Percentiles rank a stretch among this genome's conserved stretches.
Conservation (phyloP, 805 yeast species). For the Candida wancherniae region DNA sequence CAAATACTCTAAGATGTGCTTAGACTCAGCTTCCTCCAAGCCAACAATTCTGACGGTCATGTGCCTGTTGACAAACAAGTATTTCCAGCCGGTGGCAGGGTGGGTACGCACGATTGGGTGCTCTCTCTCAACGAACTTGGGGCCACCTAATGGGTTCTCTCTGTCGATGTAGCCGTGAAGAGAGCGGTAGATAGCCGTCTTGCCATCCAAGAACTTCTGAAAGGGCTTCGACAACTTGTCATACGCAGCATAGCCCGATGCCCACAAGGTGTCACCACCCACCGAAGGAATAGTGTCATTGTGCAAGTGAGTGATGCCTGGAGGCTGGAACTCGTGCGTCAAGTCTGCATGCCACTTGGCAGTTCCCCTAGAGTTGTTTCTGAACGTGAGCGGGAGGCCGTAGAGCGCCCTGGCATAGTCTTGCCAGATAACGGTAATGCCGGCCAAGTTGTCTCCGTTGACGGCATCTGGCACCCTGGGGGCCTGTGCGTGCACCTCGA, state of each 20-base stretch:
- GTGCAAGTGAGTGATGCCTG: conserved; percentile 50
- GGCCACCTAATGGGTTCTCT: conserved; percentile 25
- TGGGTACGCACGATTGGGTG: conserved; percentile 25
- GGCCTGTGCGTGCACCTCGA: conserved; percentile 16
- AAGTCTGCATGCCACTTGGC: conserved; percentile 42
- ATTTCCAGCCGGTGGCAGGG: conserved; percentile 29
- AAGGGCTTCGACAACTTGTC: conserved; percentile 49
- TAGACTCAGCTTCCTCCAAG: conserved; percentile 20
- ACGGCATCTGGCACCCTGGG: conserved; percentile 10
- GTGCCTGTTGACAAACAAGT: conserved; percentile 21
- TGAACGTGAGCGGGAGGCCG: conserved; percentile 21
- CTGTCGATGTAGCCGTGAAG: conserved; percentile 35
- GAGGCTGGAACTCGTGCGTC: conserved; percentile 50
- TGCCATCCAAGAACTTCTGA: conserved; percentile 47
- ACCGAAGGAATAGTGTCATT: conserved; percentile 44
- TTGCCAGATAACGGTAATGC: conserved; percentile 28
- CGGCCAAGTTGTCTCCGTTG: conserved; percentile 9
- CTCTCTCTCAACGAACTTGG: conserved; percentile 22
- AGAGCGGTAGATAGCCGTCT: conserved; percentile 39
- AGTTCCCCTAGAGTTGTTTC: conserved; percentile 17
- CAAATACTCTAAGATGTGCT: conserved; percentile 5
- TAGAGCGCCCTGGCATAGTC: conserved; percentile 19
- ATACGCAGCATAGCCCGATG: conserved; percentile 51
- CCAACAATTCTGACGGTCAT: conserved; percentile 27
- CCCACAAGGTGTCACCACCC: conserved; percentile 56